phyloP scores from a whole-genome alignment of 1,284 basidiomycete genomes.

The Pascua guehoae region DNA sequence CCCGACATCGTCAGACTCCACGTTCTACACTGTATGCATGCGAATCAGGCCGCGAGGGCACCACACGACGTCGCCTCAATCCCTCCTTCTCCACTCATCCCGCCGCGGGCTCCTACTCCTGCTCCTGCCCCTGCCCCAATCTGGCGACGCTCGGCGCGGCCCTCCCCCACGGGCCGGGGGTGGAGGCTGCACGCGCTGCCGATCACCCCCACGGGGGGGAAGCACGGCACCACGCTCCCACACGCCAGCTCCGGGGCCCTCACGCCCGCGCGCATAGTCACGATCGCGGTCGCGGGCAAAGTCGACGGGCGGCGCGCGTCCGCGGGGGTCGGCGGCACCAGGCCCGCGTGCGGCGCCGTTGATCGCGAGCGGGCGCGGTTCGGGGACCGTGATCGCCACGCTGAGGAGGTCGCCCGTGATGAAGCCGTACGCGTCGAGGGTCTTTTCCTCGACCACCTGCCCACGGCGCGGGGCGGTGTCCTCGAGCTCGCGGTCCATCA shows the following conservation, averaged over 20 bases:
- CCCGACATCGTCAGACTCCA: no score
- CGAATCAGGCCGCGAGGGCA: no score
- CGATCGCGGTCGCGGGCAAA: not conserved
- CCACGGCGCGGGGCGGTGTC: constrained; percentile 8
- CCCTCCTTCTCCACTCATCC: constrained; percentile 6
- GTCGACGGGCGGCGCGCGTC: not conserved
- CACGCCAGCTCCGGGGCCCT: constrained; percentile 21
- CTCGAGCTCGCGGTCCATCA: constrained; percentile 25
- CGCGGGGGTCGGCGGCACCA: not conserved
- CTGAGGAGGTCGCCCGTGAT: constrained; percentile 41
- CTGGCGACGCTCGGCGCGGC: constrained; percentile 2
- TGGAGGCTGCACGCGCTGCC: constrained; percentile 4
- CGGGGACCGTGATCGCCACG: constrained; percentile 33
- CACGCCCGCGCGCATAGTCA: constrained; percentile 2
- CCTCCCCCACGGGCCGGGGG: constrained; percentile 6
- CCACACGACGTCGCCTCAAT: not conserved
- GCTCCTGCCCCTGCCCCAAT: constrained; percentile 1
- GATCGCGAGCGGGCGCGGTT: constrained; percentile 18
- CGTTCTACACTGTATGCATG: no score
- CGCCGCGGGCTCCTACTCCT: constrained; percentile 17
- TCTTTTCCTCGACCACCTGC: constrained; percentile 36
- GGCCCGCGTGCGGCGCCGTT: not conserved
- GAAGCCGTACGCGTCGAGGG: constrained; percentile 41
- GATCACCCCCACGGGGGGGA: no score
- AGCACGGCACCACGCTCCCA: no score